phyloP scores from a whole-genome alignment of 1,284 basidiomycete genomes.

The Papiliotrema terrestris region DNA sequence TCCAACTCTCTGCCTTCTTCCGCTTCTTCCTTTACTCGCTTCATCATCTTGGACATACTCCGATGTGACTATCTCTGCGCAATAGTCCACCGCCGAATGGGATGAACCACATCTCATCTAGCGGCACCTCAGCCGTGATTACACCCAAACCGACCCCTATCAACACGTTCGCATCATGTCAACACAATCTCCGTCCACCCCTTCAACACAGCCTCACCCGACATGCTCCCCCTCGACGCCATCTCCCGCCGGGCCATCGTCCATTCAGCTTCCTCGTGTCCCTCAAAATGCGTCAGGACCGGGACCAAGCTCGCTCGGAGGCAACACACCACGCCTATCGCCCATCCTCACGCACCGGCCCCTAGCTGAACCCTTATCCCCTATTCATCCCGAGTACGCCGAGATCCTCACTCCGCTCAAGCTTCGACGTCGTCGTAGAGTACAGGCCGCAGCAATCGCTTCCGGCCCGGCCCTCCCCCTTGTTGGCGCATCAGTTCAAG shows the following conservation, averaged over 20 bases:
- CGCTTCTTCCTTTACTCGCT: neutral
- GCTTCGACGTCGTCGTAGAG: neutral
- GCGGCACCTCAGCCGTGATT: too few relatives aligned
- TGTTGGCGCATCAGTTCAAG: slow-evolving; percentile 30
- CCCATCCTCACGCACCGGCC: slow-evolving; percentile 2
- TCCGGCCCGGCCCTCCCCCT: neutral
- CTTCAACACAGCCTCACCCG: neutral
- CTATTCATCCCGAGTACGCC: slow-evolving; percentile 4
- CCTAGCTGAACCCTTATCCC: neutral
- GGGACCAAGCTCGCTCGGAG: neutral
- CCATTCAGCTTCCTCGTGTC: neutral
- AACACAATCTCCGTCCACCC: neutral
- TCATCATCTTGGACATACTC: too few relatives aligned
- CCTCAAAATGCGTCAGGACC: neutral
- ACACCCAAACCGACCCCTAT: neutral
- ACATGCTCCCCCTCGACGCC: neutral
- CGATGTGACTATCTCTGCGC: too few relatives aligned
- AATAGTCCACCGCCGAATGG: too few relatives aligned
- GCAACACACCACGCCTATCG: neutral
- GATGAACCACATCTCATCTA: too few relatives aligned
- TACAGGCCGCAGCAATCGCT: neutral
- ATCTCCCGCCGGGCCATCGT: too few relatives aligned
- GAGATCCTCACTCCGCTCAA: slow-evolving; percentile 8
- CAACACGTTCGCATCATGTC: neutral
- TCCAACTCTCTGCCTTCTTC: neutral